Evolutionary conservation across 495 filamentous ascomycete species (phyloP).

Genomic region (Lasiosphaeria ovina): DNA sequence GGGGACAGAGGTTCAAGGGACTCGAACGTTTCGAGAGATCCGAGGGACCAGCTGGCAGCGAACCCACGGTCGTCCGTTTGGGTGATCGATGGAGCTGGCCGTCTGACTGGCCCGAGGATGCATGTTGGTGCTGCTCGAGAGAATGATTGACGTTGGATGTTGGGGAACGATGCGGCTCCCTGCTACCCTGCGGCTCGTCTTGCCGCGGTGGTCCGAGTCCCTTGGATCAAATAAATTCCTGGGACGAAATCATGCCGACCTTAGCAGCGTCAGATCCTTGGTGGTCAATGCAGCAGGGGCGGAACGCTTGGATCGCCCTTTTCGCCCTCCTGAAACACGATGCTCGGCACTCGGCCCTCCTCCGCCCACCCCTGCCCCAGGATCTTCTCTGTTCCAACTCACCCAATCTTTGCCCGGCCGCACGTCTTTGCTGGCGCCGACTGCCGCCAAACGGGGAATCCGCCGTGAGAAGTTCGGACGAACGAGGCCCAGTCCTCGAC

Average conservation of each 20-base stretch:
- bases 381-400: not conserved
- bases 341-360: constrained; percentile 9
- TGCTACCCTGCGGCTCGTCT: constrained; percentile 7
- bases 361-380: not conserved
- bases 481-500: not conserved
- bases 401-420: not conserved
- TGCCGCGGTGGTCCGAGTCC: constrained; percentile 23
- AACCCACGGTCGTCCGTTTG: not conserved
- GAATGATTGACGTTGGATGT: constrained; percentile 23
- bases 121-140: not conserved
- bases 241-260: constrained; percentile 29
- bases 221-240: constrained; percentile 22
- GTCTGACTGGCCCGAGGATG: too few relatives aligned
- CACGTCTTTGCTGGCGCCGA: too few relatives aligned
- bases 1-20: constrained; percentile 14
- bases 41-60: not conserved
- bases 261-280: constrained; percentile 28
- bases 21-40: constrained; percentile 5
- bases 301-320: constrained; percentile 27
- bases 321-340: constrained; percentile 26
- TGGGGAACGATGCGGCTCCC: constrained; percentile 29
- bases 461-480: not conserved
- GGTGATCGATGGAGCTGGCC: not conserved
- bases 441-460: too few relatives aligned
- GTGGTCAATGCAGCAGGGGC: constrained; percentile 27